Evolutionary conservation across 2,329 filamentous ascomycete species (phyloP), one percentile per base, ranked within the genome.

Genomic region (Ophiostoma sp.): DNA sequence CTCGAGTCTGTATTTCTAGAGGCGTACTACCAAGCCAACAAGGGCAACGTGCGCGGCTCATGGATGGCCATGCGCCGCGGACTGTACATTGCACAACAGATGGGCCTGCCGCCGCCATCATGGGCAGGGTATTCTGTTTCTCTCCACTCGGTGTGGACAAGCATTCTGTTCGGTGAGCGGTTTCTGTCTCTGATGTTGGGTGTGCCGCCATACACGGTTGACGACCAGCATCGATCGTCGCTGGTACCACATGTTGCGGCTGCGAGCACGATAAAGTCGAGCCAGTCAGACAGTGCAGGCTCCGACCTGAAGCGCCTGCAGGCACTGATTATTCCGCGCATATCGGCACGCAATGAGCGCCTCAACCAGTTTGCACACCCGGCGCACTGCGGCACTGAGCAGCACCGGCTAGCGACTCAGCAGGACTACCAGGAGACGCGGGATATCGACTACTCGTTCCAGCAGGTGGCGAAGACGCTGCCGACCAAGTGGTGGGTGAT

Each of bases 1-100:
- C 72, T 85, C 5, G 81, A 84, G 69, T 82, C 80, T 62, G 69
- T 85, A 5, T 76, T 83, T 70, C 75, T 84, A 0, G 78, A 83
- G 70, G 77, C 76, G 3, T 75, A 82, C 11, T 82, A 79, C 70
- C 75, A 81, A 14, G 79, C 79, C 27, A 83, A 83, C 44, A 74
- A 74, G 0, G 83, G 83, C 1, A 78, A 81, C 41, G 74, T 83
- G 0, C 78, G 79, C 0, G 75, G 77, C 2, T 77, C 80, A 0
- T 84, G 81, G 80, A 71, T 83, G 4, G 74, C 75, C 0, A 76
- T 76, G n/a, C 78, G 82, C 4, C 77, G 80, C 2, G 49, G 16
- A 4, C 11, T 55, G n/a, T 55, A 55, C 4, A 55, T 27, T 11
- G 49, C 49, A 12, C 49, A 55, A 9, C 49, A 55, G 18, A 55